phyloP scores from a whole-genome alignment of 2,329 filamentous ascomycete genomes.

The Thielaviopsis ethacetica region DNA sequence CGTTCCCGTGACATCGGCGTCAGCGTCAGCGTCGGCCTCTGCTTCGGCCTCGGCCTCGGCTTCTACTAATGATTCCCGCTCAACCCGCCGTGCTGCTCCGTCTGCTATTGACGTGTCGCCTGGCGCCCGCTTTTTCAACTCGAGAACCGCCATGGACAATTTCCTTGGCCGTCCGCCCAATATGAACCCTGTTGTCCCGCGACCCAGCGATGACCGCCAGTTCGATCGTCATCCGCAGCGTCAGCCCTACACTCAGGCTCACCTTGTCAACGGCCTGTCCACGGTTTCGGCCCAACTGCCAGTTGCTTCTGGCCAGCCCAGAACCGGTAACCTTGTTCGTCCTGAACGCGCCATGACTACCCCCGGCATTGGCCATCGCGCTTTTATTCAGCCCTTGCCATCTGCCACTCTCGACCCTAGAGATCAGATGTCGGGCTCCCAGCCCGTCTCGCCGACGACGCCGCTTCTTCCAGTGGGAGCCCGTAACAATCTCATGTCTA shows the following conservation, averaged over 20 bases:
- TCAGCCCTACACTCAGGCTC: constrained; percentile 6
- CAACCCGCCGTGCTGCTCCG: neutral
- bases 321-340: constrained; percentile 2
- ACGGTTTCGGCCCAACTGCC: constrained; percentile 6
- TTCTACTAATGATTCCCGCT: neutral
- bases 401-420: constrained; percentile 2
- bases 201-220: too few relatives aligned
- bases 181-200: too few relatives aligned
- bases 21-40: neutral
- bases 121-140: neutral
- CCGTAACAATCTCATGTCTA: constrained; percentile 15
- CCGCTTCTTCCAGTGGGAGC: constrained; percentile 2
- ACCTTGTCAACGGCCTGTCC: constrained; percentile 8
- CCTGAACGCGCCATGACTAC: constrained; percentile 11
- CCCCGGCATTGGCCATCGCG: constrained; percentile 3
- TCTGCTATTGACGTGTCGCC: constrained; percentile 28
- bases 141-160: neutral
- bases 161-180: too few relatives aligned
- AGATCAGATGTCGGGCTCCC: constrained; percentile 1
- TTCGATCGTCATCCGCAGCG: neutral
- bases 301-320: constrained; percentile 9
- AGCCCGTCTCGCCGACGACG: constrained; percentile 9
- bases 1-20: neutral
- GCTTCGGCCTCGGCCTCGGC: neutral
- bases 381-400: constrained; percentile 1